A percentile compares a stretch with the other conserved stretches of the same genome.
These are phyloP conservation scores for Paecilomyces sp. DNA, from an alignment of 2,329 filamentous ascomycete genomes.

Conservation along the genomic window DNA sequence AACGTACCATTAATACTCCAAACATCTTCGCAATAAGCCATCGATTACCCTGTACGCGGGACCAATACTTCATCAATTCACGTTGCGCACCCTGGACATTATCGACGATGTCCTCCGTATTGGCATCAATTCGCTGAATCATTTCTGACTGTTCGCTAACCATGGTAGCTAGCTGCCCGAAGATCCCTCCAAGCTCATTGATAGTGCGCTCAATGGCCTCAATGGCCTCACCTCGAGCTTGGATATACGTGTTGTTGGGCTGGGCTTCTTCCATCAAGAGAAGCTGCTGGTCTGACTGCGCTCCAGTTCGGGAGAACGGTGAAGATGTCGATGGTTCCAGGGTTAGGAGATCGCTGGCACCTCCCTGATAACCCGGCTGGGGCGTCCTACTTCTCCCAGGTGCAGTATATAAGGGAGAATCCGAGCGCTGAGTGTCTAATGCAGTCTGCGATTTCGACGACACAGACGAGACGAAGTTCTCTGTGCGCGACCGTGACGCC, in stretches of 20 bases:
- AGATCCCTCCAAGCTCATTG: conserved; percentile 82
- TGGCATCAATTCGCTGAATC: conserved; percentile 94
- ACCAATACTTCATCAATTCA: conserved; percentile 96
- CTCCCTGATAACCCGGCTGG: conserved; percentile 44
- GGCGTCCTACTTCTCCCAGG: conserved; percentile 59
- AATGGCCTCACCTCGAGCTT: conserved; percentile 89
- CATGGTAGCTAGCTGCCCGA: conserved; percentile 92
- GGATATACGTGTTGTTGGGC: conserved; percentile 79
- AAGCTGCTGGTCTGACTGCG: conserved; percentile 74
- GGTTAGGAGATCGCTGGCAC: conserved; percentile 63
- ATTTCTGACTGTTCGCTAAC: conserved; percentile 96
- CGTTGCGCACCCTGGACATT: conserved; percentile 96
- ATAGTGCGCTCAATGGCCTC: conserved; percentile 96
- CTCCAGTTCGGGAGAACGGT: conserved; percentile 36
- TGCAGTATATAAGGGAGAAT: conserved; percentile 80
- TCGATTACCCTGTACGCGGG: conserved; percentile 82
- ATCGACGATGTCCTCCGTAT: conserved; percentile 95
- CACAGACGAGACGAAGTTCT: conserved; percentile 92
- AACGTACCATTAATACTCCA: conserved; percentile 68
- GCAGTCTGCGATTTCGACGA: conserved; percentile 64
- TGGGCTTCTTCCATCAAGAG: conserved; percentile 91
- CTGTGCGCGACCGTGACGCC: conserved; percentile 81
- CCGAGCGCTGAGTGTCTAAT: conserved; percentile 62
- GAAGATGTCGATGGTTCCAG: conserved; percentile 60
- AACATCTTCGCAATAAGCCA: conserved; percentile 84